Evolutionary conservation across 345 rosid genomes (phyloP), one percentile per base, ranked within the genome.

Genomic region (Iberis pinnata): DNA sequence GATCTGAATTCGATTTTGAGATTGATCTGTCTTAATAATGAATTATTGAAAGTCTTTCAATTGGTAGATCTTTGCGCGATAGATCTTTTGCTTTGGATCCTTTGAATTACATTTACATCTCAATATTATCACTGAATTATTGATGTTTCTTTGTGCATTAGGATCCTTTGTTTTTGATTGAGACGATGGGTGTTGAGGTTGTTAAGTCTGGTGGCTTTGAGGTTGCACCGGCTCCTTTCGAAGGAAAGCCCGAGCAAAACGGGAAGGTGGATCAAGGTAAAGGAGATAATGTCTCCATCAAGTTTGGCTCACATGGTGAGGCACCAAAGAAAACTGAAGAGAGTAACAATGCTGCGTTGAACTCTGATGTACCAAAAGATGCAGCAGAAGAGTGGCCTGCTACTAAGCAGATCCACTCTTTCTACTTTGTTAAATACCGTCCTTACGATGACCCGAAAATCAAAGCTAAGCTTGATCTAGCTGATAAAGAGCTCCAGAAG

Each of bases 311-410:
- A 15, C 76, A 71, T 22, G 86, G 56, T 16, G 79, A 77, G 62
- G 86, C 69, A 4, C 84, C 69, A 8, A 70, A 69, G 6, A 75
- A 26, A 19, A 61, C 69, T 44, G 79, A 65, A 12, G 80, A 79
- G 47, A 71, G 2, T n/a, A 73, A 11, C 18, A 40, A 64, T 54
- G 81, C 8, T 6, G 4, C 55, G 43, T 55, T 73, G 12, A 56
- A 47, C 50, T 52, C 78, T 59, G 76, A 70, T 43, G 63, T 67
- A 35, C 96, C 86, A 0, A 79, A 69, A 74, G 78, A 87, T 67
- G 93, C 79, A 1, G 73, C 31, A 8, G 93, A 75, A 12, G 96
- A 90, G 61, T 90, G 98, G 98, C 92, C 98, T 51, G 86, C 73
- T 12, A 70, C 72, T 6, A 69, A 53, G 68, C 80, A 79, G 82